Percentiles rank a stretch among this genome's conserved stretches.
Conservation (phyloP, 768 basidiomycete genomes). For the Agrocybe praecox region DNA sequence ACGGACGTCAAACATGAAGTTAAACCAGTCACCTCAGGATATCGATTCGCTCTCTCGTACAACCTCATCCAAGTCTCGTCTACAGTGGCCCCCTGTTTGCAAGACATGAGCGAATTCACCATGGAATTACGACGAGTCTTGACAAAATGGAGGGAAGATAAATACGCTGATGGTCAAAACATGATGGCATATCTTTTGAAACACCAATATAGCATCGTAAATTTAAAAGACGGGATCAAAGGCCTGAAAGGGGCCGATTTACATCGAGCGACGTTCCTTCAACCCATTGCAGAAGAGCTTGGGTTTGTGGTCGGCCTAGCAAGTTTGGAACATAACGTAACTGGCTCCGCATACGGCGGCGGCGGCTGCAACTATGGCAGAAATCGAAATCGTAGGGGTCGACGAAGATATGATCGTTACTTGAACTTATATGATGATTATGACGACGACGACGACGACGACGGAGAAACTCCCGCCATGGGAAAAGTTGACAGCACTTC, state of each 20-base stretch:
- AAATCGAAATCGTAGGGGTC: slow-evolving; percentile 10
- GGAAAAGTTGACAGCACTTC: slow-evolving; percentile 20
- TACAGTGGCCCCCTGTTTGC: slow-evolving; percentile 24
- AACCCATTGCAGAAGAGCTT: slow-evolving; percentile 30
- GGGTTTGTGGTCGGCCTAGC: slow-evolving; percentile 39
- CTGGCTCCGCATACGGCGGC: slow-evolving; percentile 20
- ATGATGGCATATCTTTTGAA: slow-evolving; percentile 27
- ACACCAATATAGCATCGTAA: slow-evolving; percentile 27
- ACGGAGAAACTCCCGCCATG: slow-evolving; percentile 19
- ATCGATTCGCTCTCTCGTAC: slow-evolving; percentile 51
- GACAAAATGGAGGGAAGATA: slow-evolving; percentile 34
- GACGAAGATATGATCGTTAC: slow-evolving; percentile 9
- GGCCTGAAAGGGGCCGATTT: slow-evolving; percentile 43
- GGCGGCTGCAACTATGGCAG: slow-evolving; percentile 16
- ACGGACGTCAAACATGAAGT: slow-evolving; percentile 55
- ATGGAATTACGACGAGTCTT: slow-evolving; percentile 32
- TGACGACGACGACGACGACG: slow-evolving; percentile 21
- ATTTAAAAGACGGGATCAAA: slow-evolving; percentile 20
- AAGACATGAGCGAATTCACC: slow-evolving; percentile 21
- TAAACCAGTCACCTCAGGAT: slow-evolving; percentile 49
- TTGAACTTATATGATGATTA: background rate
- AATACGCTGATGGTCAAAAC: slow-evolving; percentile 19
- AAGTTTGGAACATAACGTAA: slow-evolving; percentile 29
- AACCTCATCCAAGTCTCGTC: slow-evolving; percentile 46
- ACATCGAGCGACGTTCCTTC: slow-evolving; percentile 30